phyloP scores from a whole-genome alignment of 768 basidiomycete species.

The Crepidotus variabilis region DNA sequence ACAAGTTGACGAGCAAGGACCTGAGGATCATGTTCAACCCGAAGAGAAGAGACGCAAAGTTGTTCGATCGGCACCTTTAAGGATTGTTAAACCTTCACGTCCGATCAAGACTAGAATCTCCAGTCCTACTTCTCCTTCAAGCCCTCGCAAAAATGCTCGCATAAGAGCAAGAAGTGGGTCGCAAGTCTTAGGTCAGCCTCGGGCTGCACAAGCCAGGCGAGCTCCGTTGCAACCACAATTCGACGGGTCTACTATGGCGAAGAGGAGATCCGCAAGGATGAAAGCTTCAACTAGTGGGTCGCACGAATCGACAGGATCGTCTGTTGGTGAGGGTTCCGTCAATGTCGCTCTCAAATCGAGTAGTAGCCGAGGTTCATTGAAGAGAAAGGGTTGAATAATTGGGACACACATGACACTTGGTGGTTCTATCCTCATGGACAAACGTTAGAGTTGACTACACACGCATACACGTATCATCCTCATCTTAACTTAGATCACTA shows the following conservation, averaged over 20 bases:
- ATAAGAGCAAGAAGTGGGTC: neutral
- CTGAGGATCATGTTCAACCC: conserved; percentile 18
- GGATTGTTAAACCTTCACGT: neutral
- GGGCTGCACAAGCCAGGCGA: no score
- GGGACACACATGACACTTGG: neutral
- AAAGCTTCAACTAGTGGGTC: neutral
- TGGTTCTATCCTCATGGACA: neutral
- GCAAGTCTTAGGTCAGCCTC: neutral
- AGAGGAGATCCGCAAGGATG: conserved; percentile 1
- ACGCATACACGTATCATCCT: no score
- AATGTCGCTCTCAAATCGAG: neutral
- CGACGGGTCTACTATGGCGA: neutral
- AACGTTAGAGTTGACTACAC: no score
- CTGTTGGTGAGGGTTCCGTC: neutral
- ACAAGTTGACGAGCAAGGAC: conserved; percentile 9
- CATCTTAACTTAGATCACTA: no score
- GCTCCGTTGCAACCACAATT: neutral
- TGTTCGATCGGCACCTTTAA: conserved; percentile 11
- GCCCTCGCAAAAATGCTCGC: neutral
- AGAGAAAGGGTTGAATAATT: neutral
- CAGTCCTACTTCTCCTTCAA: neutral
- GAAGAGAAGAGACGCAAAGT: conserved; percentile 32
- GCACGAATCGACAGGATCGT: neutral
- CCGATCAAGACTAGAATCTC: neutral
- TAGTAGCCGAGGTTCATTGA: neutral